Evolutionary conservation across 2,329 filamentous ascomycete genomes (phyloP).

Genomic region (Akanthomyces dipterigenus): DNA sequence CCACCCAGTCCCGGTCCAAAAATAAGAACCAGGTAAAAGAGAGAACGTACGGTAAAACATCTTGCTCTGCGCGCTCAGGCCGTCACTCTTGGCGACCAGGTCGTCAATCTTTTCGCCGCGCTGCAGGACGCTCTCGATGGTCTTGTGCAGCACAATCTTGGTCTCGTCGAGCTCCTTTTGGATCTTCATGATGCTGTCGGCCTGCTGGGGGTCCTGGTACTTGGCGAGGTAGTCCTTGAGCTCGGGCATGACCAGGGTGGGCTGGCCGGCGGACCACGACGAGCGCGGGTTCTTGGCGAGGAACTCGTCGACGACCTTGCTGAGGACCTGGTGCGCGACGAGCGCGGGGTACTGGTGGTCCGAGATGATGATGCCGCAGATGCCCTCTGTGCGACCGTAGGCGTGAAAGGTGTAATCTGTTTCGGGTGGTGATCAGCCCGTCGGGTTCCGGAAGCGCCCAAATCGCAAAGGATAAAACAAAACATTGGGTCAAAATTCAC

Average conservation of each 20-base stretch:
- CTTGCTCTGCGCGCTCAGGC: conserved; percentile 85
- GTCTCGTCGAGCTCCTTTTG: conserved; percentile 96
- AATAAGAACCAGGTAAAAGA: not conserved
- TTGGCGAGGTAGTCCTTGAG: conserved; percentile 67
- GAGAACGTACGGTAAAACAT: conserved; percentile 79
- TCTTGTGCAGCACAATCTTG: conserved; percentile 95
- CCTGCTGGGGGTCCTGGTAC: conserved; percentile 83
- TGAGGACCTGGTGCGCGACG: conserved; percentile 79
- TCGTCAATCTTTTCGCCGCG: conserved; percentile 95
- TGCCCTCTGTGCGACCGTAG: conserved; percentile 66
- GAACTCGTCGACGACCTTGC: conserved; percentile 85
- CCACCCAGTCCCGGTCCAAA: no score
- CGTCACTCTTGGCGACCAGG: conserved; percentile 88
- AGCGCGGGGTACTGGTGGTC: conserved; percentile 69
- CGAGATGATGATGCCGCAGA: conserved; percentile 71
- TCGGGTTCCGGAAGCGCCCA: no score
- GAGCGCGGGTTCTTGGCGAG: conserved; percentile 66
- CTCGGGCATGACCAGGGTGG: conserved; percentile 57
- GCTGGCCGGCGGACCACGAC: conserved; percentile 52
- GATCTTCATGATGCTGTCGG: conserved; percentile 90
- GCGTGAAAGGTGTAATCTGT: conserved; percentile 70
- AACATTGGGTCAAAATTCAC: conserved; percentile 39
- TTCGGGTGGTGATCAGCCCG: conserved; percentile 21
- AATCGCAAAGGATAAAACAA: no score
- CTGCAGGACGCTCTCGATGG: conserved; percentile 80